Conservation (phyloP, 495 filamentous ascomycete species). For the Cladorrhinum samala region DNA sequence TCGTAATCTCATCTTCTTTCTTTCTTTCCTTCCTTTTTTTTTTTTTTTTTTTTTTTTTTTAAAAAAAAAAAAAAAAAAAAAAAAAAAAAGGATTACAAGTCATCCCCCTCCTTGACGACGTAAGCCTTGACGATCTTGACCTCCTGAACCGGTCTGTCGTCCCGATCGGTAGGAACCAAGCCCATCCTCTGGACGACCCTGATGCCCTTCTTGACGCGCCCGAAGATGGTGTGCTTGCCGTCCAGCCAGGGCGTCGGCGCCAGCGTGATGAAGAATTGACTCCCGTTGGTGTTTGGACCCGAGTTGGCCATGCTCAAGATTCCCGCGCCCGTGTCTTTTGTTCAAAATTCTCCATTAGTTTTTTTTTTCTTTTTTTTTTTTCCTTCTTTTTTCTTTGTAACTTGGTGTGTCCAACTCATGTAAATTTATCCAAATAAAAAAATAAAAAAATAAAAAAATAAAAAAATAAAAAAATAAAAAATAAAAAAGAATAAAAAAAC, state of each 20-base stretch:
- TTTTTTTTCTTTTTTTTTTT: background rate
- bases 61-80: background rate
- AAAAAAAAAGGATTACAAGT: conserved; percentile 13
- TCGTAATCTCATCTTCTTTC: no score
- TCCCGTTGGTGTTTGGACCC: conserved; percentile 90
- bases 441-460: no score
- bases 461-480: no score
- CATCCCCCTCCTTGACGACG: conserved; percentile 52
- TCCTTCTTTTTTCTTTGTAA: no score
- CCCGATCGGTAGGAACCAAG: conserved; percentile 72
- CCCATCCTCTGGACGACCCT: conserved; percentile 83
- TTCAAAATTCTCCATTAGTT: background rate
- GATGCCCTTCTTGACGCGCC: conserved; percentile 82
- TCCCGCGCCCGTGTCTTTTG: conserved; percentile 77
- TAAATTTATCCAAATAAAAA: no score
- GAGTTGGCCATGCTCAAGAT: conserved; percentile 94
- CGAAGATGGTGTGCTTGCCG: conserved; percentile 97
- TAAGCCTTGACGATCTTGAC: conserved; percentile 72
- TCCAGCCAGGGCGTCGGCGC: conserved; percentile 97
- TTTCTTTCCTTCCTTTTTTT: no score
- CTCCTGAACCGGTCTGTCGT: conserved; percentile 76
- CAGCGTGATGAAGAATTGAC: conserved; percentile 82
- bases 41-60: background rate
- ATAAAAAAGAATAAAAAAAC: no score
- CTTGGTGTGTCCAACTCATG: no score